Evolutionary conservation across 345 rosid species (phyloP), one percentile per base, ranked within the genome.

Genomic region (Balakata baccata): DNA sequence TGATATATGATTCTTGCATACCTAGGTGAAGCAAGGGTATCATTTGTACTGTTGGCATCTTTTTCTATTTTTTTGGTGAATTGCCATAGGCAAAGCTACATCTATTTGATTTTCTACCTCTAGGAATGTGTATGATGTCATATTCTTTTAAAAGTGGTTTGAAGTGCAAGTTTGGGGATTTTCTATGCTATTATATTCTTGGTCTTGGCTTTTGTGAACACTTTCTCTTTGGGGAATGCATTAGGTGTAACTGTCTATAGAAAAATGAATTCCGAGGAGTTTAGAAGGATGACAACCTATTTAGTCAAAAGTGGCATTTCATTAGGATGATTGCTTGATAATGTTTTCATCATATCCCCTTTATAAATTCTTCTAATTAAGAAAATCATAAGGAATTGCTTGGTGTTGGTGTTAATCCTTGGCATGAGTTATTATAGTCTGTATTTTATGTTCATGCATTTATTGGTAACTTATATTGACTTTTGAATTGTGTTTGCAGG

Each of bases 401-500:
- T 2, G 56, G 23, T 71, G 4, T 59, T 60, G 14, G 41, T 50
- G 17, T 29, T 49, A 47, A 66, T 47, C 18, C 56, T 47, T 29
- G 16, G 37, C 41, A 66, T 49, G 20, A 47, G 16, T 64, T 66
- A 10, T 14, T 47, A 46, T 20, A 0, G 34, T 29, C 34, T 29
- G 34, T 29, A 29, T 29, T 2, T 29, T 29, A 29, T 29, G 66
- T 53, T 6, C 49, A 18, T 14, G 13, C 34, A 22, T 68, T 49
- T 20, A 16, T 37, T 47, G 20, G 14, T 49, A 38, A 9, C 18
- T 58, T 46, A 13, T 38, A 41, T 70, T 75, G 52, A 69, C 54
- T 11, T 66, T 47, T 56, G 46, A 17, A 17, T 50, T 71, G 20
- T 66, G 4, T 38, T 0, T 71, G 52, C n/a, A 96, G 99, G 90